Evolutionary conservation across 345 rosid species (phyloP).

Genomic region (Streptanthus diversifolius): DNA sequence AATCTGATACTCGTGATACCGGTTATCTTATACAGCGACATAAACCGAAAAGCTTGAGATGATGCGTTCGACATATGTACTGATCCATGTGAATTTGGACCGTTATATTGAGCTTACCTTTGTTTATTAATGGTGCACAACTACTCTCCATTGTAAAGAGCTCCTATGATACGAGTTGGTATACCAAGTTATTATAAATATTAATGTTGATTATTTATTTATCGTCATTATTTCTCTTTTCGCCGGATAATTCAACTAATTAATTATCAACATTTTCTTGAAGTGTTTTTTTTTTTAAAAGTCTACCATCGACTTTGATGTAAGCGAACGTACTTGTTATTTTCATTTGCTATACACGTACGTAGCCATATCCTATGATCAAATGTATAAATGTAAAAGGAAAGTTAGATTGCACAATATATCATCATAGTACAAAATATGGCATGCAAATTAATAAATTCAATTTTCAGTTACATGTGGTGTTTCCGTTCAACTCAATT

Average conservation of each 20-base stretch:
- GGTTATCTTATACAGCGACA: conserved; percentile 14
- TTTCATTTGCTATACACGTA: not conserved
- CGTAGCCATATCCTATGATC: not conserved
- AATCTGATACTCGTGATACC: conserved; percentile 20
- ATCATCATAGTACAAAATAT: not conserved
- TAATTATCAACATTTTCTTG: not conserved
- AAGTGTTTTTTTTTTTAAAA: not conserved
- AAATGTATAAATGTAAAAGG: no score
- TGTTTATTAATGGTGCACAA: not conserved
- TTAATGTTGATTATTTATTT: not conserved
- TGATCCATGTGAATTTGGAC: conserved; percentile 7
- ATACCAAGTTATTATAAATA: not conserved
- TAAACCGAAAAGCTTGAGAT: conserved; percentile 10
- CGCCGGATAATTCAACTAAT: not conserved
- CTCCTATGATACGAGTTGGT: not conserved
- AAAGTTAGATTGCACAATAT: not conserved
- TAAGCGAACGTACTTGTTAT: not conserved
- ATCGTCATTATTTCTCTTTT: not conserved
- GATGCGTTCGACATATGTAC: conserved; percentile 13
- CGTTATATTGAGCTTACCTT: not conserved
- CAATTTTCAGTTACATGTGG: no score
- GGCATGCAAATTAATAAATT: not conserved
- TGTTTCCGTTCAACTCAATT: not conserved
- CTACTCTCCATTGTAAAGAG: not conserved
- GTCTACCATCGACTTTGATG: not conserved